These are phyloP conservation scores for Arachnomyces sp. DNA, from an alignment of 2,329 filamentous ascomycete genomes.

Conservation along the genomic window DNA sequence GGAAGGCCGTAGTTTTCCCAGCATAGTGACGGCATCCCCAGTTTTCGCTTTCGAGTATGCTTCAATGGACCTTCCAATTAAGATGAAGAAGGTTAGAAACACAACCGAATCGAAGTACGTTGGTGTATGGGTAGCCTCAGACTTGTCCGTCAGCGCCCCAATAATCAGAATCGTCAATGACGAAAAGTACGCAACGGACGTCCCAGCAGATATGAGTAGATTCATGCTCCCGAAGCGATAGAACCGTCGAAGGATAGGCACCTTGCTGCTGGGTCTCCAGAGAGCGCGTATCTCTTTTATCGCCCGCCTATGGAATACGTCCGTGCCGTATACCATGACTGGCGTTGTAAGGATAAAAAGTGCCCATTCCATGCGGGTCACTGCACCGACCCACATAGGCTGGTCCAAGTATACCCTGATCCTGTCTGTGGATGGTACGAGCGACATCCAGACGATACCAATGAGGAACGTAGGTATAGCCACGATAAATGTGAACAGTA, in stretches of 20 bases:
- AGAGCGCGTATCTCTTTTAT: conserved; percentile 68
- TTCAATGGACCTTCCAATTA: conserved; percentile 55
- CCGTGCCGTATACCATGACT: conserved; percentile 77
- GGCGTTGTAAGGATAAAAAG: conserved; percentile 76
- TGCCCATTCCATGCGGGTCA: conserved; percentile 68
- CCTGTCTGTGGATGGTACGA: conserved; percentile 54
- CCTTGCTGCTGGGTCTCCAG: conserved; percentile 68
- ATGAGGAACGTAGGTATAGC: conserved; percentile 79
- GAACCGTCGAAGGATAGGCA: conserved; percentile 65
- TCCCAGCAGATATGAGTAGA: conserved; percentile 81
- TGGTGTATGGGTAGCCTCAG: conserved; percentile 46
- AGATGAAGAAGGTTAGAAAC: conserved; percentile 80
- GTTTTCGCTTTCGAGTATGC: conserved; percentile 87
- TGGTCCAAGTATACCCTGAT: conserved; percentile 60
- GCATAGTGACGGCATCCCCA: conserved; percentile 71
- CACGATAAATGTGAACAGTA: conserved; percentile 58
- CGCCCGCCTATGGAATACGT: conserved; percentile 72
- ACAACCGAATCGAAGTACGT: conserved; percentile 88
- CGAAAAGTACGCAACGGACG: conserved; percentile 76
- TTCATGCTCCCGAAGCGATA: conserved; percentile 97
- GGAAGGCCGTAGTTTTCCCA: conserved; percentile 68
- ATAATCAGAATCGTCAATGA: conserved; percentile 71
- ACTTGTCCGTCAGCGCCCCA: conserved; percentile 29
- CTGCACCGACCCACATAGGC: conserved; percentile 59
- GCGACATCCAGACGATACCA: conserved; percentile 83